Base-by-base conservation (phyloP, 352 stramenopile species). In the Pythium guiyangense region DNA sequence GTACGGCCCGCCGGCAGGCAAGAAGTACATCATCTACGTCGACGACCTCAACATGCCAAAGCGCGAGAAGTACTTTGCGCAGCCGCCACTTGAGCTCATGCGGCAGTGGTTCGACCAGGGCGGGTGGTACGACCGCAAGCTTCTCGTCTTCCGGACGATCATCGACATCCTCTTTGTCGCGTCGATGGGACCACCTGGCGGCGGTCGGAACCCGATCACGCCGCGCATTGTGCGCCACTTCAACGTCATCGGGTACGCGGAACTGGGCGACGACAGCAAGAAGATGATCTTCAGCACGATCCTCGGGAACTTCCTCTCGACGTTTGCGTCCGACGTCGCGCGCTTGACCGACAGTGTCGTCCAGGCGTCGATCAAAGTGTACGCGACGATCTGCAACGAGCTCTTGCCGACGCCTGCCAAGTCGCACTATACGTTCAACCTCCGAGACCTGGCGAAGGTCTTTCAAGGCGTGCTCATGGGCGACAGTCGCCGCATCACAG, bases 41-140 rank as follows among this genome's bases (percentile, higher is more conserved):
- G 94, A 98, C 63, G 94, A 98, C 64, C 62, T 98, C 8, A 98
- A 98, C 66, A 98, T 98, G 94, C 93, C 94, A 15, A 96, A 97
- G 66, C 82, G 86, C 17, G 93, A 98, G 57, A 94, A 93, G 51
- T 97, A 95, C 59, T 96, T 96, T 52, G 94, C 94, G 0, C 93
- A 98, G 70, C 94, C 94, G 26, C 92, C 94, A 3, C 74, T 98
- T n/a, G 94, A 98, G 63, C 70, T 98, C 27, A 77, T 98, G 43
- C 84, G 92, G 1, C 92, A 98, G 66, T 97, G 88, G 86, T 96
- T 98, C 47, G 88, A 97, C 54, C 92, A 98, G 66, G 81, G 82
- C 4, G 94, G 92, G 17, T 98, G 94, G 94, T 98, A 97, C 60
- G 94, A 98, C 62, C 75, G 88, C 31, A 98, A 98, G 62, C 71